These are phyloP conservation scores for Zoysia matrella DNA, from an alignment of 202 grass and related monocot genomes.

Conservation along the genomic window DNA sequence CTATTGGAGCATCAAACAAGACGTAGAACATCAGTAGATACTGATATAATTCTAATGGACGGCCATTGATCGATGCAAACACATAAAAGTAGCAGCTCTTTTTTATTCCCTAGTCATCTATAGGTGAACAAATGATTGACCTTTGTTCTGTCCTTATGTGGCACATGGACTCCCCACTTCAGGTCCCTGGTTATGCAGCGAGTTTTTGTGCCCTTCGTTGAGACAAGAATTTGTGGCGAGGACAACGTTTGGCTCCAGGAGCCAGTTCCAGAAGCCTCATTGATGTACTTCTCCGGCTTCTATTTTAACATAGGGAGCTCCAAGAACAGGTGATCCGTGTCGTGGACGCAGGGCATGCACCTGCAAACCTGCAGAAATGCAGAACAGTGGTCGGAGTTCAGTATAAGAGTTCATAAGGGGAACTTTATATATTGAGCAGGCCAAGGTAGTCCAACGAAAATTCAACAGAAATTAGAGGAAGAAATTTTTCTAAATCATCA, in stretches of 20 bases:
- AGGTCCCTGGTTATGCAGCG: conserved; percentile 86
- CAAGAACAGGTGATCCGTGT: conserved; percentile 65
- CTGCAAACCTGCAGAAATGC: conserved; percentile 44
- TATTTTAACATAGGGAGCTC: conserved; percentile 59
- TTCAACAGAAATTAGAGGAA: no score
- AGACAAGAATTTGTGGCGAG: conserved; percentile 25
- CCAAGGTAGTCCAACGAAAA: no score
- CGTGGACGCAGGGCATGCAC: conserved; percentile 31
- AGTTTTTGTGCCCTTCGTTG: conserved; percentile 60
- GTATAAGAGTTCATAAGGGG: background rate
- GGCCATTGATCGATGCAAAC: no score
- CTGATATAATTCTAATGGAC: no score
- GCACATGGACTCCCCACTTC: conserved; percentile 85
- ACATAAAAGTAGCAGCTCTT: no score
- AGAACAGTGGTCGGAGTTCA: background rate
- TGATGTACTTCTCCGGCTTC: conserved; percentile 57
- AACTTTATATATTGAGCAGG: no score
- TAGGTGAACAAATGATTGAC: conserved; percentile 35
- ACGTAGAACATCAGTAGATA: no score
- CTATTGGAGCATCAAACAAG: no score
- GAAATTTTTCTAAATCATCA: no score
- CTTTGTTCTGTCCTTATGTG: conserved; percentile 84
- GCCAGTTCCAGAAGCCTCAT: conserved; percentile 38
- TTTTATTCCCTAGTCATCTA: background rate
- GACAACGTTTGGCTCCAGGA: conserved; percentile 70